Percentiles rank a stretch among this genome's conserved stretches.
These are phyloP conservation scores for Pythium sukuiense DNA, from an alignment of 352 stramenopile genomes.

Conservation along the genomic window DNA sequence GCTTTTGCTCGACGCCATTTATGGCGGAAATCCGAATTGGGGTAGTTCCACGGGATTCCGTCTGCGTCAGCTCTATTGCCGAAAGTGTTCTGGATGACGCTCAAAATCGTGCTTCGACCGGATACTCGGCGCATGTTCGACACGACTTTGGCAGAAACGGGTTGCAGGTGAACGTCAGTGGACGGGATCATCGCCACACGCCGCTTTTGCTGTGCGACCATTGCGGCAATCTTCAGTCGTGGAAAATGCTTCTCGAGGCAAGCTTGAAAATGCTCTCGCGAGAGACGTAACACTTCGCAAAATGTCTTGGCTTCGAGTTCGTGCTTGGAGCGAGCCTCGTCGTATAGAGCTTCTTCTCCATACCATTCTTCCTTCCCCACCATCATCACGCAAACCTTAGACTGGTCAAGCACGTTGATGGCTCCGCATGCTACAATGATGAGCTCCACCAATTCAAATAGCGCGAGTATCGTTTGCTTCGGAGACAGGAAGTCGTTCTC, in stretches of 20 bases:
- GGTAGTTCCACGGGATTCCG: constrained; percentile 11
- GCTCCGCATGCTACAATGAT: constrained; percentile 28
- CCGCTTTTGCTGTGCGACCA: constrained; percentile 32
- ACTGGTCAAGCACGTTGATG: constrained; percentile 22
- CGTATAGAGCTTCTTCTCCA: constrained; percentile 27
- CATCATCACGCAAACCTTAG: constrained; percentile 1
- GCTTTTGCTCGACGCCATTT: constrained; percentile 22
- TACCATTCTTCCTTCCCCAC: constrained; percentile 19
- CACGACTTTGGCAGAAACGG: background rate
- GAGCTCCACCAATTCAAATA: constrained; percentile 24
- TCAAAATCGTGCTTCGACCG: constrained; percentile 14
- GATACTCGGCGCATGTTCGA: background rate
- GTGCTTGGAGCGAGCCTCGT: constrained; percentile 15
- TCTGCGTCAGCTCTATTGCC: background rate
- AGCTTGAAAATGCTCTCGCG: constrained; percentile 14
- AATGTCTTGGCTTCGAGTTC: constrained; percentile 24
- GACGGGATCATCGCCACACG: constrained; percentile 15
- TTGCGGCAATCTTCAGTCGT: constrained; percentile 44
- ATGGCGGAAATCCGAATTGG: constrained; percentile 13
- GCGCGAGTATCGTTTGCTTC: constrained; percentile 17
- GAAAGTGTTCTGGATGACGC: constrained; percentile 9
- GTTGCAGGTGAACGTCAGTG: constrained; percentile 7
- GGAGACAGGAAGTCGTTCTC: constrained; percentile 32
- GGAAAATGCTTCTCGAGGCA: constrained; percentile 57
- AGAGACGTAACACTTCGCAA: constrained; percentile 25